Evolutionary conservation across 2,329 filamentous ascomycete species (phyloP).

Genomic region (Cryphonectria nitschkei): DNA sequence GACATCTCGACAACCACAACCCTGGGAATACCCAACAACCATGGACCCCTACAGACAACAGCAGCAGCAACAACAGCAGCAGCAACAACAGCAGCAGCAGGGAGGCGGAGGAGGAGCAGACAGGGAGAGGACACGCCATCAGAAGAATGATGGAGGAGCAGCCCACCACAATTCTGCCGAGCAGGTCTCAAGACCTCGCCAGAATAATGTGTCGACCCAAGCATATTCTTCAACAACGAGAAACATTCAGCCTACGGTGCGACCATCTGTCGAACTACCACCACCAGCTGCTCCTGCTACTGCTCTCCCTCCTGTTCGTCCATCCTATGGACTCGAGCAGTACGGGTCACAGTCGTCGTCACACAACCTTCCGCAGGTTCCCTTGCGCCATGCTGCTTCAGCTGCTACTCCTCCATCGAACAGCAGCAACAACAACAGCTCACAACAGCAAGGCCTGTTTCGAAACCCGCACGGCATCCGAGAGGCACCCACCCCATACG

Average conservation of each 20-base stretch:
- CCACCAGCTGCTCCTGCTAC: neutral
- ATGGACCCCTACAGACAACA: slow-evolving; percentile 19
- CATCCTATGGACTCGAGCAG: slow-evolving; percentile 21
- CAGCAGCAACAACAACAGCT: slow-evolving; percentile 7
- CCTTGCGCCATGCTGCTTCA: slow-evolving; percentile 8
- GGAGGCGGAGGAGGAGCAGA: neutral
- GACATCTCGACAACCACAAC: slow-evolving; percentile 24
- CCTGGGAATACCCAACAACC: slow-evolving; percentile 22
- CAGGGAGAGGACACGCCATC: slow-evolving; percentile 11
- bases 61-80: neutral
- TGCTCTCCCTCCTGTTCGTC: slow-evolving; percentile 14
- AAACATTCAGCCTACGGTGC: slow-evolving; percentile 12
- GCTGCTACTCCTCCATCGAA: neutral
- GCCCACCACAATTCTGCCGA: slow-evolving; percentile 3
- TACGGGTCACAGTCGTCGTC: slow-evolving; percentile 15
- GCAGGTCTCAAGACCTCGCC: slow-evolving; percentile 14
- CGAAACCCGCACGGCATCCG: slow-evolving; percentile 27
- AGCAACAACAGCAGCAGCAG: neutral
- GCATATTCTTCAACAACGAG: slow-evolving; percentile 10
- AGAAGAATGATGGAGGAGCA: neutral
- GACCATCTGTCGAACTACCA: slow-evolving; percentile 9
- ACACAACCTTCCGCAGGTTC: slow-evolving; percentile 16
- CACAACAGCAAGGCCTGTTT: slow-evolving; percentile 24
- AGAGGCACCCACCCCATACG: slow-evolving; percentile 20
- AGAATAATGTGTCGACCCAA: slow-evolving; percentile 12